These are phyloP conservation scores for Syzygium syzygioides DNA, from an alignment of 441 rosid species.

Conservation along the genomic window DNA sequence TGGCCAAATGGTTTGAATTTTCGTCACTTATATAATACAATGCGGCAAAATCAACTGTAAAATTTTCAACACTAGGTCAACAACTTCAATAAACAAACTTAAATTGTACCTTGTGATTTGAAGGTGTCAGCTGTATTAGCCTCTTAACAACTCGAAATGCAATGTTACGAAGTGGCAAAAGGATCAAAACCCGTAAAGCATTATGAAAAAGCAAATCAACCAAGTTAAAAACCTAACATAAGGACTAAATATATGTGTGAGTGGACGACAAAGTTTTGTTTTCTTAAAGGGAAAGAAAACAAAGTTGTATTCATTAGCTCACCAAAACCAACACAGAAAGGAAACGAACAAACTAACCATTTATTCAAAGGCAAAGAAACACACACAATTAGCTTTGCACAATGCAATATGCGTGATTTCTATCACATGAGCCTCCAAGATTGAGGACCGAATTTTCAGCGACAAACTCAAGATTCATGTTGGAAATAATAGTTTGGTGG, in stretches of 20 bases:
- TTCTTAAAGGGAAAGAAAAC: neutral
- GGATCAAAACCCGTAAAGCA: slow-evolving; percentile 60
- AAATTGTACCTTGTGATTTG: slow-evolving; percentile 57
- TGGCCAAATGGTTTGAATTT: neutral
- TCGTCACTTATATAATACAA: neutral
- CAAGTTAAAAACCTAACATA: neutral
- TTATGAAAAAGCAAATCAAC: neutral
- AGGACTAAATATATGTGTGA: neutral
- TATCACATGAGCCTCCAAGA: neutral
- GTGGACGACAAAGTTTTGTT: neutral
- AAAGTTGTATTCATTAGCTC: neutral
- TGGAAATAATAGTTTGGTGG: neutral
- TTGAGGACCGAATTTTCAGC: neutral
- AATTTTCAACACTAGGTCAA: neutral
- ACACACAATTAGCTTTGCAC: neutral
- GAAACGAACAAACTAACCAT: neutral
- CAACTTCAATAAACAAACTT: neutral
- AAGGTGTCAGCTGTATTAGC: slow-evolving; percentile 73
- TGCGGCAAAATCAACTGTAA: neutral
- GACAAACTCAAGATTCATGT: neutral
- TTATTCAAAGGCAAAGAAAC: neutral
- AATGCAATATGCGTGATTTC: neutral
- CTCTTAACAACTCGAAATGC: slow-evolving; percentile 71
- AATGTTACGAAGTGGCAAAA: slow-evolving; percentile 71
- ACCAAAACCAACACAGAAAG: neutral